phyloP scores from a whole-genome alignment of 345 rosid species.

The Rhizophora mangle region DNA sequence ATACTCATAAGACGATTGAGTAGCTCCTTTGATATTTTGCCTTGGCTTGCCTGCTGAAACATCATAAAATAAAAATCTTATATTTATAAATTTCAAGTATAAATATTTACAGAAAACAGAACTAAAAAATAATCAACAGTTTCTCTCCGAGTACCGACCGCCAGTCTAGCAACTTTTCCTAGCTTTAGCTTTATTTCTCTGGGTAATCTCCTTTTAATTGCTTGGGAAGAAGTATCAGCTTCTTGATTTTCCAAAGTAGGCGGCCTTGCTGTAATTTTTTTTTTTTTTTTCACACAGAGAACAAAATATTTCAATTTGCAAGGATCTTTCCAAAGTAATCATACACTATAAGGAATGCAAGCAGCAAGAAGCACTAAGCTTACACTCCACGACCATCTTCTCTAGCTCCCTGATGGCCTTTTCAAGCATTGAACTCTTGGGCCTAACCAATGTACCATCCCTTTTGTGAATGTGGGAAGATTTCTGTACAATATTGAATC shows the following conservation, averaged over 20 bases:
- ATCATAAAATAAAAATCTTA: slow-evolving; percentile 11
- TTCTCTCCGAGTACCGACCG: slow-evolving; percentile 30
- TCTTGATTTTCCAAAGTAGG: slow-evolving; percentile 74
- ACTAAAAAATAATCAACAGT: background rate
- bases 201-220: slow-evolving; percentile 75
- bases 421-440: slow-evolving; percentile 71
- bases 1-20: slow-evolving; percentile 79
- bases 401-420: slow-evolving; percentile 86
- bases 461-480: slow-evolving; percentile 42
- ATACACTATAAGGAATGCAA: slow-evolving; percentile 4
- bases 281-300: slow-evolving; percentile 15
- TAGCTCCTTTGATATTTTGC: slow-evolving; percentile 72
- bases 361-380: slow-evolving; percentile 27
- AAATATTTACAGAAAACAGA: background rate
- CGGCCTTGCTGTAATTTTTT: slow-evolving; percentile 65
- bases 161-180: slow-evolving; percentile 74
- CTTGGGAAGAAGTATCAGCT: slow-evolving; percentile 62
- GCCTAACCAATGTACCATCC: slow-evolving; percentile 56
- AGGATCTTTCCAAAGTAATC: slow-evolving; percentile 2
- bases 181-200: slow-evolving; percentile 65
- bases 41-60: slow-evolving; percentile 69
- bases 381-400: slow-evolving; percentile 88
- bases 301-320: slow-evolving; percentile 4
- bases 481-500: slow-evolving; percentile 37
- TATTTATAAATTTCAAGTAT: slow-evolving; percentile 11